Evolutionary conservation across 345 rosid genomes (phyloP).

Genomic region (Acer negundo): DNA sequence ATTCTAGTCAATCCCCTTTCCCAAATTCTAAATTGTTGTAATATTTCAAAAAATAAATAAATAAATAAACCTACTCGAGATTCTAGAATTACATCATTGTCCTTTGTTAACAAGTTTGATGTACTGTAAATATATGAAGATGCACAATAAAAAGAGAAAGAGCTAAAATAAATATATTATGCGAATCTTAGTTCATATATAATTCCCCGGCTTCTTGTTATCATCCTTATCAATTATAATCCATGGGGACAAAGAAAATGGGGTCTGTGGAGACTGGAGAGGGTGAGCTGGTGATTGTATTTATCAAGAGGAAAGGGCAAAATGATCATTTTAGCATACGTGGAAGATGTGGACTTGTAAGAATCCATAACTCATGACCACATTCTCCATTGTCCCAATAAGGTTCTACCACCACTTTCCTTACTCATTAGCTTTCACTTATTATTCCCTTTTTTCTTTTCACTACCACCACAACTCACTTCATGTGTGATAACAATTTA

Average conservation of each 20-base stretch:
- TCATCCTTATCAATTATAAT: neutral
- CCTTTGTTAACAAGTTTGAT: no score
- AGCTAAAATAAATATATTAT: neutral
- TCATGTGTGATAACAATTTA: neutral
- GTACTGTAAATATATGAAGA: no score
- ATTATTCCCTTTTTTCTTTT: slow-evolving; percentile 14
- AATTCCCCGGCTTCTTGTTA: neutral
- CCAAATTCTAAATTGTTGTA: no score
- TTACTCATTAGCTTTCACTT: slow-evolving; percentile 16
- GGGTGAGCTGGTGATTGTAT: neutral
- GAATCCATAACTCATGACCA: neutral
- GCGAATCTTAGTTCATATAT: neutral
- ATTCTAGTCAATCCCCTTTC: no score
- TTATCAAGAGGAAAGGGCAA: neutral
- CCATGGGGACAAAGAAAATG: neutral
- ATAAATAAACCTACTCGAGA: no score
- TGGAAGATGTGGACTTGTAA: slow-evolving; percentile 7
- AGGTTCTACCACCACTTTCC: slow-evolving; percentile 4
- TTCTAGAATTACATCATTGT: no score
- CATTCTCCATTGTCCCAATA: neutral
- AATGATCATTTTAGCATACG: slow-evolving; percentile 6
- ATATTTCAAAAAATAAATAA: no score
- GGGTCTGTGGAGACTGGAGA: neutral
- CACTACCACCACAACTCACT: slow-evolving; percentile 26
- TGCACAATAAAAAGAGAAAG: no score